Evolutionary conservation across 371 early-diverging fungal genomes (phyloP), one percentile per base, ranked within the genome.

Genomic region (Apophysomyces elegans): DNA sequence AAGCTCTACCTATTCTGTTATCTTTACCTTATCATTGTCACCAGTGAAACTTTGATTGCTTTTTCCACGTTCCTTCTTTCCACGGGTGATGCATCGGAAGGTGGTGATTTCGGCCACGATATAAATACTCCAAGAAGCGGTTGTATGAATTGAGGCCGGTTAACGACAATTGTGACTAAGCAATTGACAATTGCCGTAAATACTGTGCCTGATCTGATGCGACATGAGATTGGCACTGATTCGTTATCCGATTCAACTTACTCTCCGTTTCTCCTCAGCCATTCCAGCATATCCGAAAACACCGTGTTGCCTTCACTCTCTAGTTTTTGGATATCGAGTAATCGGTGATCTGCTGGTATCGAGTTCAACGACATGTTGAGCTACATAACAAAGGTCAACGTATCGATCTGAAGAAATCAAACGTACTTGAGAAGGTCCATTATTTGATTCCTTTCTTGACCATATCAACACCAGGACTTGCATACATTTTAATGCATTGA

Each of bases 141-240:
- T 46, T 67, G 70, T 7, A 71, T 41, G 32, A 74, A 79, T 38
- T 79, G 78, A 14, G 73, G 71, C 39, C 85, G 71, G 32, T 62
- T 70, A 26, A 74, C 72, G 7, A 69, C 77, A 39, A 82, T 65
- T 11, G 78, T 69, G 2, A 71, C 67, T 13, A 85, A 56, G 50
- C 76, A 77, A 63, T 74, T 80, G 26, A 85, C 70, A 4, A 76
- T 71, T 0, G 85, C 82, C 12, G 85, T 80, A 7, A 83, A 37
- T 0, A 80, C 69, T 32, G 74, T 72, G 44, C 70, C 71, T 66
- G 66, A 64, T 45, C 74, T 77, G 60, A 41, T 11, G 8, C 46
- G 16, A 35, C 44, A 9, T 38, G 16, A 56, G 3, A 11, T 16
- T 12, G 7, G 57, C 5, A 37, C 16, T 36, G 13, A 21, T 35